Percentiles rank a stretch among this genome's conserved stretches.
Conservation (phyloP, 106 monocot genomes). For the Allium sativum region DNA sequence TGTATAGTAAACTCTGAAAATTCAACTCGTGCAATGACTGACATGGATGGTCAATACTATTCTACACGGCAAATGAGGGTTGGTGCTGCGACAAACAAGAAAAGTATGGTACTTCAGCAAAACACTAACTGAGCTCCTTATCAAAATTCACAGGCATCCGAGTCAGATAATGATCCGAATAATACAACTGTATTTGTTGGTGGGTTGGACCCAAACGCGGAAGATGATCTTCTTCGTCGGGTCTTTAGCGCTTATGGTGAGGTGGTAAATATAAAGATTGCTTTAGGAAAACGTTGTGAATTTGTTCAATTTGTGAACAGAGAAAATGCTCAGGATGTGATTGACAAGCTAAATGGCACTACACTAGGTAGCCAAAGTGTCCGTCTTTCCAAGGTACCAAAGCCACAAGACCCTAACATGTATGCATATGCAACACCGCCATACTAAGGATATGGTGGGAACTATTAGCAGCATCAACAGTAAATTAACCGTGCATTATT, state of each 20-base stretch:
- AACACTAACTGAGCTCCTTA: constrained; percentile 30
- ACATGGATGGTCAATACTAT: constrained; percentile 78
- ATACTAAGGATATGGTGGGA: constrained; percentile 19
- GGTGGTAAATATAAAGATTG: constrained; percentile 50
- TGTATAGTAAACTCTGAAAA: too few species aligned
- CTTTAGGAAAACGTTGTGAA: constrained; percentile 47
- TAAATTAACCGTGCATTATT: too few species aligned
- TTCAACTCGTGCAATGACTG: constrained; percentile 67
- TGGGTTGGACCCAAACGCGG: constrained; percentile 43
- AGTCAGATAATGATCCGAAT: constrained; percentile 53
- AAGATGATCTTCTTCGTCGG: constrained; percentile 38
- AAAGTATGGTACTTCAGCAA: constrained; percentile 24
- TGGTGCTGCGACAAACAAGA: constrained; percentile 66
- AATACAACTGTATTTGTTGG: constrained; percentile 67
- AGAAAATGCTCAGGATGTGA: constrained; percentile 10
- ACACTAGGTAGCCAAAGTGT: constrained; percentile 18
- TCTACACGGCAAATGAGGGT: constrained; percentile 74
- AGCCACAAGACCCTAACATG: constrained; percentile 28
- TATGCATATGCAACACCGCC: constrained; percentile 19
- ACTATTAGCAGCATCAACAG: constrained; percentile 25
- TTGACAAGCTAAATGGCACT: constrained; percentile 17
- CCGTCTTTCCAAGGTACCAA: constrained; percentile 27
- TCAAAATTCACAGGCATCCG: constrained; percentile 22
- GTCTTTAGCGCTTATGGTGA: constrained; percentile 41
- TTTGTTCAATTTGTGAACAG: constrained; percentile 58